Percentiles rank a stretch among this genome's conserved stretches.
These are phyloP conservation scores for Psilocybe subaeruginosa DNA, from an alignment of 768 basidiomycete species.

Conservation along the genomic window DNA sequence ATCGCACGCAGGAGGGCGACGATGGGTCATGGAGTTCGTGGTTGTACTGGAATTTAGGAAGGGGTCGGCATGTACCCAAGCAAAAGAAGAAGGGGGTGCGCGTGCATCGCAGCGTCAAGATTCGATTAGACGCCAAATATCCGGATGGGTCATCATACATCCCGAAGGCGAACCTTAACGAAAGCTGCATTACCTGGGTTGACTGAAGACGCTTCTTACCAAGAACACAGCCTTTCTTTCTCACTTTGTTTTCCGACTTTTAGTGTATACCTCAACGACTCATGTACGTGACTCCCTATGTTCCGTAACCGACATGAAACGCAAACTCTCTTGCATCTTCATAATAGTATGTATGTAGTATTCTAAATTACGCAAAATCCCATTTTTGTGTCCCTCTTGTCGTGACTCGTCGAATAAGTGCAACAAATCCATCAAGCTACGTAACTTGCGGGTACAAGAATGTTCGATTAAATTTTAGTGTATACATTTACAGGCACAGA, in stretches of 20 bases:
- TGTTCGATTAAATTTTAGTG: too few species aligned
- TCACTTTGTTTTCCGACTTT: not conserved
- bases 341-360: too few species aligned
- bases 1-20: conserved; percentile 34
- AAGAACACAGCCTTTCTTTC: not conserved
- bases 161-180: conserved; percentile 39
- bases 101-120: conserved; percentile 53
- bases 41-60: conserved; percentile 36
- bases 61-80: conserved; percentile 43
- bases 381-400: too few species aligned
- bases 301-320: not conserved
- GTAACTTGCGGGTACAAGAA: too few species aligned
- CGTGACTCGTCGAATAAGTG: too few species aligned
- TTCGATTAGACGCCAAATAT: conserved; percentile 53
- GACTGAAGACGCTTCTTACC: conserved; percentile 27
- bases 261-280: not conserved
- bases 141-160: conserved; percentile 36
- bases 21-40: conserved; percentile 26
- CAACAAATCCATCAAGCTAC: too few species aligned
- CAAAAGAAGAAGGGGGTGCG: conserved; percentile 40
- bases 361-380: too few species aligned
- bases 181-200: conserved; percentile 35
- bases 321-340: not conserved
- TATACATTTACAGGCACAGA: too few species aligned
- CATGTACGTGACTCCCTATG: not conserved